These are phyloP conservation scores for Podaxis sp. DNA, from an alignment of 768 basidiomycete genomes.

Conservation along the genomic window DNA sequence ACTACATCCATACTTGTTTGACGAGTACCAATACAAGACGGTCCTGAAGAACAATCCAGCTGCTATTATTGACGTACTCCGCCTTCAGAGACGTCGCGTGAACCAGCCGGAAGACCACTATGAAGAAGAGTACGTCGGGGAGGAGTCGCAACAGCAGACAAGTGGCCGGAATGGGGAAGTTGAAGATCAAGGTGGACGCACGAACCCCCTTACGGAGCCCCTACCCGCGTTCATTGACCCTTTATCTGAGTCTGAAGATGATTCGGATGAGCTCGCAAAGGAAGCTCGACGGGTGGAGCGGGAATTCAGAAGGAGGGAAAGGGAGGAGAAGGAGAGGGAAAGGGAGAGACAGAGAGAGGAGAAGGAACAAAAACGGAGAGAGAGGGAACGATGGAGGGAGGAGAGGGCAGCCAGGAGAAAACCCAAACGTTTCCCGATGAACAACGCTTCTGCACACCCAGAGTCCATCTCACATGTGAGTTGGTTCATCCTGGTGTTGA, in stretches of 20 bases:
- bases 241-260: conserved; percentile 7
- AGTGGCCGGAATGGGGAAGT: neutral
- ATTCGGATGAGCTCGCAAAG: conserved; percentile 3
- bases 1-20: conserved; percentile 4
- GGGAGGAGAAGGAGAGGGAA: neutral
- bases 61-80: conserved; percentile 8
- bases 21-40: conserved; percentile 6
- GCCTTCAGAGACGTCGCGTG: neutral
- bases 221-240: conserved; percentile 5
- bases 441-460: neutral
- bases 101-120: conserved; percentile 7
- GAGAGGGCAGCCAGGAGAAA: conserved; percentile 1
- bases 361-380: neutral
- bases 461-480: neutral
- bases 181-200: neutral
- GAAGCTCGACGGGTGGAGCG: conserved; percentile 7
- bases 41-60: conserved; percentile 6
- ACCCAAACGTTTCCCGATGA: neutral
- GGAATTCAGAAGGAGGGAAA: conserved; percentile 3
- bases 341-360: neutral
- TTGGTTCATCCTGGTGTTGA: neutral
- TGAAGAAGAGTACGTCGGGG: conserved; percentile 4
- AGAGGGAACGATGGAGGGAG: neutral
- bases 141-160: conserved; percentile 3
- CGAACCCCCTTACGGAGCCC: neutral